Evolutionary conservation across 495 filamentous ascomycete species (phyloP), one percentile per base, ranked within the genome.

Genomic region (Pseudotulostoma volvatum): DNA sequence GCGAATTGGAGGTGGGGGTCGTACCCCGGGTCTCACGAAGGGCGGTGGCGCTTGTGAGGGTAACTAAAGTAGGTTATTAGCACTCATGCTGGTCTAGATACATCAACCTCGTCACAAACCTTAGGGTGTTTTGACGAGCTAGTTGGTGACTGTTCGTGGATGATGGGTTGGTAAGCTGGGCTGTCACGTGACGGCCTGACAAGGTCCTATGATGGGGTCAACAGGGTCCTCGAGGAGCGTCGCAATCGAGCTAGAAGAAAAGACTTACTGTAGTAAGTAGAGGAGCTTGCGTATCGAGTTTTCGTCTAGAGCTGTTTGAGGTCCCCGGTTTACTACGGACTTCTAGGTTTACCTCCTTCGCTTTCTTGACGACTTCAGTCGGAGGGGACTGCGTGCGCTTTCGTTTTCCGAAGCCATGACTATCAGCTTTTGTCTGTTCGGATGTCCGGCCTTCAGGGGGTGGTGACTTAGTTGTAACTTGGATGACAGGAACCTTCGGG

Each of bases 401-500:
- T 23, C 67, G 61, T 44, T 71, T 71, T 35, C 43, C 49, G 11
- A 40, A 33, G 14, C 40, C 43, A n/a, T 43, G 25, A 32, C 43
- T 39, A 23, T 36, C 41, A 25, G 21, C 11, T 15, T 46, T 43
- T 19, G 41, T 2, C 9, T 23, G 14, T 7, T 45, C 40, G 16
- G 48, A 19, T 25, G 39, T 42, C 25, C 34, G 46, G 15, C 28
- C 19, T 4, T 37, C 28, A 7, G 39, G 36, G 7, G 42, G 20
- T 16, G 43, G 40, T 2, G 41, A 41, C 9, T 44, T 41, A 18
- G 36, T 46, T n/a, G 57, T 57, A 7, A 57, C 51, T 32, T 58
- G 53, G 34, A 71, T 52, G 5, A 49, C 38, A 4, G 68, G 68
- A 15, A 71, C 54, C 33, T 63, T 60, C 9, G 55, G 61, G 45